Evolutionary conservation across 352 stramenopile species (phyloP), one percentile per base, ranked within the genome.

Genomic region (Pythium dissotocum): DNA sequence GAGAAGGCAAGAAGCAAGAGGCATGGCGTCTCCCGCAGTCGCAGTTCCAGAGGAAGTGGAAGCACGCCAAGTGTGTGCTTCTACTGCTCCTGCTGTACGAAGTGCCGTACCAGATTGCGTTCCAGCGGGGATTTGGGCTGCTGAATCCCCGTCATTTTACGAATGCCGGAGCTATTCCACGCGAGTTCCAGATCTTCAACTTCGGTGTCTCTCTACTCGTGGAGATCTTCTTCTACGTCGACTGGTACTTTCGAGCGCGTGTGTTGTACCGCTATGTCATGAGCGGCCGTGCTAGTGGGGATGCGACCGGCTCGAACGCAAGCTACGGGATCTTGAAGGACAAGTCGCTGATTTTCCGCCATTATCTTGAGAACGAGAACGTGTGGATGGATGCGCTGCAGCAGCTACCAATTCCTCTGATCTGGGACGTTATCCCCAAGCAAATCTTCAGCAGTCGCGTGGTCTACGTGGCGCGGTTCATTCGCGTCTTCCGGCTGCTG

Each of bases 361-460:
- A 78, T 33, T 90, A 84, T 35, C 53, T 77, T 10, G 72, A 85
- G 60, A 76, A 76, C 18, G 82, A 87, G 1, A 76, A 64, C 30
- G 59, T 76, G 10, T 42, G 72, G 30, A 14, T 83, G 16, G 80
- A 89, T 12, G 21, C 74, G 0, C 16, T 85, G 14, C 65, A 70
- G 7, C 58, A 75, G 21, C 36, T 79, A 0, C 84, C 82, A 33
- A 62, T 89, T 7, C 57, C 82, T n/a, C 61, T 92, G 4, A 24
- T 77, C 2, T 92, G 84, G 84, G 84, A 91, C 48, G 58, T 89
- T 7, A 9, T 90, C 2, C 75, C 80, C 0, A 92, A 92, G 54
- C 57, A 85, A 6, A 58, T 58, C 12, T 74, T 90, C 28, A 69
- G 63, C 16, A 58, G 61, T 14, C 62, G 59, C 16, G 61, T 54